phyloP scores from a whole-genome alignment of 2,329 filamentous ascomycete genomes.

The Exophiala calicioides region DNA sequence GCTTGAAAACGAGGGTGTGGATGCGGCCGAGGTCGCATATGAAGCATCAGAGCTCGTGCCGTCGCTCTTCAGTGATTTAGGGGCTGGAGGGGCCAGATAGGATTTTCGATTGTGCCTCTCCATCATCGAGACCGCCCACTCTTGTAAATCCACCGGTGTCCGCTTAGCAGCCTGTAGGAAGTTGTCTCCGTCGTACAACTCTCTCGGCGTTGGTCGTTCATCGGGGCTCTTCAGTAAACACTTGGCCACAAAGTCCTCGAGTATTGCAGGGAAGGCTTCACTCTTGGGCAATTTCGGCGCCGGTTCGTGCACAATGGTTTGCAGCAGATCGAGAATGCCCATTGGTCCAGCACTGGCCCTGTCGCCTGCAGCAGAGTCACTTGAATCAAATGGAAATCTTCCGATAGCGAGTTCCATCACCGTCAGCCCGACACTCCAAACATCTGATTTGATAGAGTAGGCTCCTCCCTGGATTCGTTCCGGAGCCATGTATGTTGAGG shows the following conservation, averaged over 20 bases:
- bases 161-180: conserved; percentile 96
- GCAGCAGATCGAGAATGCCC: conserved; percentile 90
- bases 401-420: conserved; percentile 98
- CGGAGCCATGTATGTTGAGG: conserved; percentile 98
- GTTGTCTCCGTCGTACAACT: conserved; percentile 88
- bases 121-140: conserved; percentile 93
- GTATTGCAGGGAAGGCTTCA: conserved; percentile 90
- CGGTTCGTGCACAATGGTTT: conserved; percentile 96
- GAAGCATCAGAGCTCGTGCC: conserved; percentile 35
- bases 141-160: conserved; percentile 88
- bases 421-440: conserved; percentile 94
- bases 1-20: conserved; percentile 42
- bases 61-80: conserved; percentile 70
- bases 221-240: conserved; percentile 89
- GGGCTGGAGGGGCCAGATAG: conserved; percentile 80
- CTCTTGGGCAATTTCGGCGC: conserved; percentile 93
- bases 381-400: conserved; percentile 88
- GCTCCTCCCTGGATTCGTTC: conserved; percentile 96
- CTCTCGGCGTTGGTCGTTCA: conserved; percentile 84
- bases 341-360: conserved; percentile 72
- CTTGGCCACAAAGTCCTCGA: conserved; percentile 97
- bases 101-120: conserved; percentile 95
- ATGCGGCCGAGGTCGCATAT: conserved; percentile 29
- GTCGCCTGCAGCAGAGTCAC: conserved; percentile 72
- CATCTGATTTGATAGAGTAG: conserved; percentile 97